These are phyloP conservation scores for Sarcodon sp. DNA, from an alignment of 768 basidiomycete genomes.

Conservation along the genomic window DNA sequence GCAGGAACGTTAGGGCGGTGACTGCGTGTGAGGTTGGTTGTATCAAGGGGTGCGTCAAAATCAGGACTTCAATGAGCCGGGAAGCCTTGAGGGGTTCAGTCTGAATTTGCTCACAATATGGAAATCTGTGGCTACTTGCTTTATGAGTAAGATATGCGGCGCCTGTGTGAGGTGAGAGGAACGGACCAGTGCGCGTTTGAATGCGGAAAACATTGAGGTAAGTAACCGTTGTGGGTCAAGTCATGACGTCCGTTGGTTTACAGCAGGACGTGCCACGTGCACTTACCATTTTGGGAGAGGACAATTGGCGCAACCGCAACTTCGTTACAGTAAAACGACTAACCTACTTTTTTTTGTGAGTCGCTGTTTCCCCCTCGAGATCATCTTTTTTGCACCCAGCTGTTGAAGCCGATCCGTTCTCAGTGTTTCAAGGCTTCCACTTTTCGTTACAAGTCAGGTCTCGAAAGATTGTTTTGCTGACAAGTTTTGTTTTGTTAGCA, in stretches of 20 bases:
- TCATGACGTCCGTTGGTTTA: not conserved
- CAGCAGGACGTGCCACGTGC: too few relatives aligned
- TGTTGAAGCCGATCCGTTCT: too few relatives aligned
- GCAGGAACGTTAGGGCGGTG: slow-evolving; percentile 56
- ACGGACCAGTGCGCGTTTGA: slow-evolving; percentile 21
- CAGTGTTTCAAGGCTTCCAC: too few relatives aligned
- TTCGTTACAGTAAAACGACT: too few relatives aligned
- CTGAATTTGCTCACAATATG: slow-evolving; percentile 35
- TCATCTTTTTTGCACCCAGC: too few relatives aligned
- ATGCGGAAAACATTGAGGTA: slow-evolving; percentile 21
- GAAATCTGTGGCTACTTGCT: slow-evolving; percentile 39
- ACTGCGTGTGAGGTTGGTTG: slow-evolving; percentile 20
- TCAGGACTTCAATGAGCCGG: not conserved
- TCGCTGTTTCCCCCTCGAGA: too few relatives aligned
- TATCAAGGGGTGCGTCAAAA: not conserved
- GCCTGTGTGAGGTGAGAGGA: slow-evolving; percentile 1
- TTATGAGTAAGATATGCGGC: not conserved
- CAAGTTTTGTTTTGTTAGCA: too few relatives aligned
- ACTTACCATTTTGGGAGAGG: too few relatives aligned
- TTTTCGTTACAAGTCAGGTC: too few relatives aligned
- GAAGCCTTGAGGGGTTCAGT: not conserved
- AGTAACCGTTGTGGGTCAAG: not conserved
- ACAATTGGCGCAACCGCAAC: too few relatives aligned
- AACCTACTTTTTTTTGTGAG: too few relatives aligned
- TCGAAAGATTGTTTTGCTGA: too few relatives aligned